Percentiles rank a stretch among this genome's conserved stretches.
phyloP scores from a whole-genome alignment of 495 filamentous ascomycete species.

The Penicillium parvum region DNA sequence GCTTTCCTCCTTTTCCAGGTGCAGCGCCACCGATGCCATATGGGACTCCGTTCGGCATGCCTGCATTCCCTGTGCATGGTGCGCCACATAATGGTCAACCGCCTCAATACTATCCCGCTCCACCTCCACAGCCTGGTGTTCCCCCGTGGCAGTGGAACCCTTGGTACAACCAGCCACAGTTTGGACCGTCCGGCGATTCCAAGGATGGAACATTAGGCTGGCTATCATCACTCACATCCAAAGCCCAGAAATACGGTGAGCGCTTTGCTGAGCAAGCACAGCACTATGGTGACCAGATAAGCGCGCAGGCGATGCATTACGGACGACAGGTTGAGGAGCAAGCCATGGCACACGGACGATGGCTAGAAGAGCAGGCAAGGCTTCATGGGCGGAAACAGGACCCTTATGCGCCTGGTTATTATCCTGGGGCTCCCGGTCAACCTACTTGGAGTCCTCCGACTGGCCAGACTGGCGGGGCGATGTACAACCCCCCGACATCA shows the following conservation, averaged over 20 bases:
- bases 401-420: constrained; percentile 2
- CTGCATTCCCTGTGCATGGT: constrained; percentile 9
- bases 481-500: neutral
- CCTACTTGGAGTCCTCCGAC: constrained; percentile 7
- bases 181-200: constrained; percentile 14
- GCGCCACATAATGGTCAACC: constrained; percentile 22
- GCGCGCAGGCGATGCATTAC: constrained; percentile 38
- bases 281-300: constrained; percentile 41
- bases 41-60: constrained; percentile 11
- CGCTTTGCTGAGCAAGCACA: constrained; percentile 39
- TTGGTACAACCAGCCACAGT: constrained; percentile 26
- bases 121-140: constrained; percentile 17
- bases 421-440: constrained; percentile 2
- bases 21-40: constrained; percentile 15
- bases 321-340: constrained; percentile 41
- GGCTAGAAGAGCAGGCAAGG: constrained; percentile 40
- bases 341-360: constrained; percentile 38
- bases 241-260: constrained; percentile 45
- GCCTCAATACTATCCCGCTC: constrained; percentile 24
- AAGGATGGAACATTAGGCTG: constrained; percentile 34
- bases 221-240: constrained; percentile 33
- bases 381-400: constrained; percentile 25
- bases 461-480: neutral
- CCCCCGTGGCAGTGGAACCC: constrained; percentile 33
- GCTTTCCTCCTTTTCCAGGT: constrained; percentile 16